Evolutionary conservation across 768 basidiomycete species (phyloP).

Genomic region (Serendipita sp.): DNA sequence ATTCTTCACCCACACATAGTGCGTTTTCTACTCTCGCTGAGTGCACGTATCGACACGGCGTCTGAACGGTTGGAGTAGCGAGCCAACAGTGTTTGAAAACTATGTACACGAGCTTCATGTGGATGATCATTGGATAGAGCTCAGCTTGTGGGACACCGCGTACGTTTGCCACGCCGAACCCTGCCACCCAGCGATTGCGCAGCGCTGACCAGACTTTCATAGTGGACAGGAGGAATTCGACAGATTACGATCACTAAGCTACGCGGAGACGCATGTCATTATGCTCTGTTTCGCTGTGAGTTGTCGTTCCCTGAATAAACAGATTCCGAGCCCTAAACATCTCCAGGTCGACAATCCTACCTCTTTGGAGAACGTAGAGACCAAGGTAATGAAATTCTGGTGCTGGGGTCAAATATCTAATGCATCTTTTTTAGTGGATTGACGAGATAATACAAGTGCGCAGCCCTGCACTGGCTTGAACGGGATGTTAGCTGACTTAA

Average conservation of each 20-base stretch:
- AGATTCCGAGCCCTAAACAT: neutral
- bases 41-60: neutral
- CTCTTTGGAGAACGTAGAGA: conserved; percentile 93
- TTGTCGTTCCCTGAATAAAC: conserved; percentile 8
- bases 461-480: neutral
- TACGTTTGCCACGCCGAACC: conserved; percentile 22
- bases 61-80: conserved; percentile 28
- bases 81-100: conserved; percentile 95
- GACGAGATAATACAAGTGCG: conserved; percentile 48
- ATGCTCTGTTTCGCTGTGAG: conserved; percentile 91
- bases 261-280: conserved; percentile 91
- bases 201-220: neutral
- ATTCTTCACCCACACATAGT: conserved; percentile 92
- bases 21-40: conserved; percentile 19
- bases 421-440: conserved; percentile 50
- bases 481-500: neutral
- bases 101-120: conserved; percentile 82
- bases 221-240: conserved; percentile 89
- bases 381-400: conserved; percentile 41
- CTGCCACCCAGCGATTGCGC: neutral
- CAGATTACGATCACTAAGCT: conserved; percentile 80
- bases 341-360: conserved; percentile 76
- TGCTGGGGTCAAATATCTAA: neutral
- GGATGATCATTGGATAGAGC: conserved; percentile 76
- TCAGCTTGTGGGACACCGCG: conserved; percentile 84